A percentile compares a stretch with the other conserved stretches of the same genome.
Conservation (phyloP, 495 filamentous ascomycete species). For the Penicillium soppii region DNA sequence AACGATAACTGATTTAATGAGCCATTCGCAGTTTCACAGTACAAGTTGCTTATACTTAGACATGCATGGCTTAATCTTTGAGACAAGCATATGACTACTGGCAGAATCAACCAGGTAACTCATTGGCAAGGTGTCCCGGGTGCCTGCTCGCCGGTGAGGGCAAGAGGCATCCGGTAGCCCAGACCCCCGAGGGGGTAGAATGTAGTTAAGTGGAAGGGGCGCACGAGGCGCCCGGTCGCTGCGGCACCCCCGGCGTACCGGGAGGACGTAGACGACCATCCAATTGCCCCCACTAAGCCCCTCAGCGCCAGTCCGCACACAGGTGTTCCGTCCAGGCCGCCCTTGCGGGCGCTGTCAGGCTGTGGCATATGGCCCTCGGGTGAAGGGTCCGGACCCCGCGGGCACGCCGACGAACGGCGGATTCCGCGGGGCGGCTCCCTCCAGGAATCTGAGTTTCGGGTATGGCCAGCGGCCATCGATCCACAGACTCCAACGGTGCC, state of each 20-base stretch:
- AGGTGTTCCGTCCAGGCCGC: constrained; percentile 8
- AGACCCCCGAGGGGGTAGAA: constrained; percentile 16
- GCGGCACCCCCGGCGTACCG: constrained; percentile 17
- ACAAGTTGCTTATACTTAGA: constrained; percentile 69
- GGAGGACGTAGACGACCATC: constrained; percentile 28
- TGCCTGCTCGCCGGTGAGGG: constrained; percentile 1
- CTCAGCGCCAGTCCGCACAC: constrained; percentile 38
- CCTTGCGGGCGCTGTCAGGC: constrained; percentile 7
- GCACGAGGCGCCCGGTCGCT: constrained; percentile 16
- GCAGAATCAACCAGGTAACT: constrained; percentile 69
- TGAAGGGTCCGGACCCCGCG: constrained; percentile 31
- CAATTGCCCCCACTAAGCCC: constrained; percentile 51
- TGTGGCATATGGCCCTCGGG: constrained; percentile 37
- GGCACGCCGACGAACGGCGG: constrained; percentile 31
- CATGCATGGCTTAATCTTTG: constrained; percentile 74
- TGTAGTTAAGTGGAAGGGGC: constrained; percentile 16
- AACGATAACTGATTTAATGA: constrained; percentile 73
- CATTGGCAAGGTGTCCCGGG: constrained; percentile 8
- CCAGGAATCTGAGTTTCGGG: constrained; percentile 40
- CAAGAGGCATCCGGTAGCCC: background rate
- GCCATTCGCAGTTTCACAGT: constrained; percentile 70
- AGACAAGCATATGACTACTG: constrained; percentile 73
- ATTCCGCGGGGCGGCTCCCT: constrained; percentile 35
- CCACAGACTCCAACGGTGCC: constrained; percentile 51
- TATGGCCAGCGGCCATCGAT: constrained; percentile 48